Evolutionary conservation across 2,329 filamentous ascomycete genomes (phyloP).

Genomic region (Epichloe hybrida): DNA sequence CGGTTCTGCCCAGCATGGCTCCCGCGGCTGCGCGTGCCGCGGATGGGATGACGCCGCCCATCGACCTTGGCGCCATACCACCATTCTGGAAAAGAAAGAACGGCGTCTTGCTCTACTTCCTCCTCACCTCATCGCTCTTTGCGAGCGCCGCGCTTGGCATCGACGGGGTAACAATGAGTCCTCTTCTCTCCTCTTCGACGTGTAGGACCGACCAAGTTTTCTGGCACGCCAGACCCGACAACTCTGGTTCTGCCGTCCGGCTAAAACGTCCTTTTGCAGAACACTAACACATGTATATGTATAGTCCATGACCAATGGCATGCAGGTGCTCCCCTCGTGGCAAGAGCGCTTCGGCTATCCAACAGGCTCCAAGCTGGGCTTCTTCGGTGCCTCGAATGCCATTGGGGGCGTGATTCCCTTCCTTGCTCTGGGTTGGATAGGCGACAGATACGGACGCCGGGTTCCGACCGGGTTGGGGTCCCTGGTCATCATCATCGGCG

Average conservation of each 20-base stretch:
- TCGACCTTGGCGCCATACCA: conserved; percentile 17
- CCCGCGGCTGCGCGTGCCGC: conserved; percentile 17
- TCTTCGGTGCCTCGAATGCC: conserved; percentile 25
- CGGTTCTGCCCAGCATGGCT: conserved; percentile 13
- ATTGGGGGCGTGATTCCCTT: conserved; percentile 28
- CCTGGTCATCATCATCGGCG: conserved; percentile 24
- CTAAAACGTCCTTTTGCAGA: background rate
- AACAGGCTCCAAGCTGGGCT: conserved; percentile 22
- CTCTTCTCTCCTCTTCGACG: background rate
- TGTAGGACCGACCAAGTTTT: background rate
- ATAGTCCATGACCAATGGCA: conserved; percentile 26
- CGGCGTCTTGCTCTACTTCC: conserved; percentile 27
- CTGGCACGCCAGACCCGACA: background rate
- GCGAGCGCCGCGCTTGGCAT: conserved; percentile 28
- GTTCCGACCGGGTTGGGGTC: conserved; percentile 23
- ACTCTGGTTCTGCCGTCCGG: background rate
- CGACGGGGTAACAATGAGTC: conserved; percentile 22
- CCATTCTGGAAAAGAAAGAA: conserved; percentile 26
- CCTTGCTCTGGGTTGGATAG: conserved; percentile 22
- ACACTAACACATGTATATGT: background rate
- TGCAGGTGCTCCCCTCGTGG: conserved; percentile 24
- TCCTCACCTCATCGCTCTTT: conserved; percentile 28
- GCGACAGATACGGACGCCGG: conserved; percentile 21
- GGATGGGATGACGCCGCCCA: conserved; percentile 17
- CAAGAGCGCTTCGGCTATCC: conserved; percentile 25